phyloP scores from a whole-genome alignment of 768 basidiomycete genomes.

The Phanerochaete sordida region DNA sequence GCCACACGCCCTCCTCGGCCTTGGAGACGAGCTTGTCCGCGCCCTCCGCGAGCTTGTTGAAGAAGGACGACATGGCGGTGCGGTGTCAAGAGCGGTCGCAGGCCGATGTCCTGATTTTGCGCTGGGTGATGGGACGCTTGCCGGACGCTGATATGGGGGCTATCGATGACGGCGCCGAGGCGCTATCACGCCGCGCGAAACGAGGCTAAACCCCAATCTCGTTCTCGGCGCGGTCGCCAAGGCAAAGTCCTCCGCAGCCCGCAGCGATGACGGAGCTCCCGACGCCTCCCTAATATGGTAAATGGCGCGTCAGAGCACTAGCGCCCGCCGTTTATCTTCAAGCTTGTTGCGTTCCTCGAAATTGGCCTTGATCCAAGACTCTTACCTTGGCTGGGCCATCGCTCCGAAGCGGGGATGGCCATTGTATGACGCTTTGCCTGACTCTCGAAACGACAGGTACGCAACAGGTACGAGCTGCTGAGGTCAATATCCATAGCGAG shows the following conservation, averaged over 20 bases:
- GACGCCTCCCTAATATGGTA: not conserved
- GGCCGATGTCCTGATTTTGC: not conserved
- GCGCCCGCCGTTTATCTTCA: too few species aligned
- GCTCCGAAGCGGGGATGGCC: too few species aligned
- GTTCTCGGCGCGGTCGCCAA: not conserved
- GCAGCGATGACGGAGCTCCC: not conserved
- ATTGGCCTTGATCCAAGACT: too few species aligned
- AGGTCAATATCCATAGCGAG: too few species aligned
- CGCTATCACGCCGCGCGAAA: not conserved
- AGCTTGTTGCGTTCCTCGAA: too few species aligned
- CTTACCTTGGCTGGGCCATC: too few species aligned
- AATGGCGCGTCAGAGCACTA: not conserved
- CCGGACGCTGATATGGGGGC: not conserved
- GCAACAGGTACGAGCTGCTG: too few species aligned
- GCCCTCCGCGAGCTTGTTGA: conserved; percentile 1
- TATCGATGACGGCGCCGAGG: not conserved
- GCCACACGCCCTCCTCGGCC: conserved; percentile 10
- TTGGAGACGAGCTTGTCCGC: conserved; percentile 3
- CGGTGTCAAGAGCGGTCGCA: not conserved
- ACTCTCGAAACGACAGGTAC: too few species aligned
- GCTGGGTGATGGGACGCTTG: not conserved
- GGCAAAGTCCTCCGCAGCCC: not conserved
- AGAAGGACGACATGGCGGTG: conserved; percentile 5
- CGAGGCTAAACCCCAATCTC: not conserved
- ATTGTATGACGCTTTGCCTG: too few species aligned